Evolutionary conservation across 1,284 basidiomycete species (phyloP).

Genomic region (Cerioporus squamosus): DNA sequence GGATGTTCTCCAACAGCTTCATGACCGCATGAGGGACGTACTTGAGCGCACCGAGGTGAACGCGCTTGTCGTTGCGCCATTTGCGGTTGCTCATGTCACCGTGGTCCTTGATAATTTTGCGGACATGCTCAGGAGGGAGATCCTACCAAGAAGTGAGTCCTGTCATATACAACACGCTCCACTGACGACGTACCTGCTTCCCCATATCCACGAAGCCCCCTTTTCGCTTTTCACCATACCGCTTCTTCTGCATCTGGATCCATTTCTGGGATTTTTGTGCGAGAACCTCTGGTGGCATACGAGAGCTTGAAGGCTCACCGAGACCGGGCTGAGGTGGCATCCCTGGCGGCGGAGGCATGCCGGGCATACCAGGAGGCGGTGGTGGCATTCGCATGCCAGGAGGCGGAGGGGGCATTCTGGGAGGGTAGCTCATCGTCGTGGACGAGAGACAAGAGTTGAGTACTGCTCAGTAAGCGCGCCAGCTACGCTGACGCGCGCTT

Average conservation of each 20-base stretch:
- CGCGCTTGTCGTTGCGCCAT: constrained; percentile 96
- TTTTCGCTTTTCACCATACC: constrained; percentile 89
- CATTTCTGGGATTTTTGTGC: constrained; percentile 92
- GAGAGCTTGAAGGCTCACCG: constrained; percentile 54
- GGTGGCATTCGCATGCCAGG: constrained; percentile 58
- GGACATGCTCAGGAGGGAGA: constrained; percentile 90
- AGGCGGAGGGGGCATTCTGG: constrained; percentile 40
- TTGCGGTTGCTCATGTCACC: constrained; percentile 97
- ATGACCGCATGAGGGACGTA: constrained; percentile 99
- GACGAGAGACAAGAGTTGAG: constrained; percentile 25
- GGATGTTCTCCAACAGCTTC: constrained; percentile 99
- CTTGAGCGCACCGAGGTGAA: constrained; percentile 97
- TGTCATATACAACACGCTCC: background rate
- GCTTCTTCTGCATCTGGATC: constrained; percentile 90
- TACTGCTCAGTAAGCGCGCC: constrained; percentile 18
- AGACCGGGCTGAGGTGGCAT: constrained; percentile 39
- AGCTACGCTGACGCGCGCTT: constrained; percentile 14
- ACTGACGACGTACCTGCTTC: constrained; percentile 70
- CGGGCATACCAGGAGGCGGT: constrained; percentile 64
- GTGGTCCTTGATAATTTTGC: constrained; percentile 98
- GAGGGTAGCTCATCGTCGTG: constrained; percentile 39
- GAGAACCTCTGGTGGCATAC: constrained; percentile 78
- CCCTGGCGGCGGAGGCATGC: constrained; percentile 57
- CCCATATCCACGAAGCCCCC: constrained; percentile 92
- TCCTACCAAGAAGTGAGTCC: constrained; percentile 53